Base-by-base conservation (phyloP, 257 asterid genomes). In the Rauvolfia tetraphylla region DNA sequence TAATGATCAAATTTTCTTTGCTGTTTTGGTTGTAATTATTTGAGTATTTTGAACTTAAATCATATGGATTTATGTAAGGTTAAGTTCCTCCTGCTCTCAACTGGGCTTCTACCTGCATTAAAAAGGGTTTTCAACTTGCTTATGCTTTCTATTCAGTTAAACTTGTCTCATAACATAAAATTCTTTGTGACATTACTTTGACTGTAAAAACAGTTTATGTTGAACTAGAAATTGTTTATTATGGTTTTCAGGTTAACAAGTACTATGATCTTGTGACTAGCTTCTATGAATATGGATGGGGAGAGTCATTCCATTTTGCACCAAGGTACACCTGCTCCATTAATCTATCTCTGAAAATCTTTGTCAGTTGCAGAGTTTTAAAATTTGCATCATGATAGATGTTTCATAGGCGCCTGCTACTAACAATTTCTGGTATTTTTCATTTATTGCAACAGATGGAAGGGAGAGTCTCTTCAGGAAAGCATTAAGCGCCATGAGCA, bases 241-340 rank as follows among this genome's bases (percentile, higher is more conserved):
- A 0, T 85, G 34, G 44, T 84, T 65, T 76, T n/a, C 91, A 95
- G 99, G 98, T 95, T 36, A 95, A 95, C 75, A 95, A 92, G 83
- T 95, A 95, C 85, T 95, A 95, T 83, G 98, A 95, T 86, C 99
- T 95, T 71, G 97, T 86, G 71, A 95, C 99, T 79, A 95, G 99
- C 87, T 95, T 95, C 93, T 95, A 95, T 6, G 99, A 95, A 84
- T 95, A 95, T 78, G 99, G 99, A 72, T 92, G 99, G 99, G 99
- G 99, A 79, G 96, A 95, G 82, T 95, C 98, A 66, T 95, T 95
- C 88, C 99, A 95, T 83, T 95, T 95, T 81, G 99, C 99, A 11
- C 97, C 95, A 81, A 91, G 99, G 99, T 67, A 67, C 2, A 38
- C 72, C 29, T 67, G 72, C 48, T 67, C 38, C 23, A 34, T 17